Base-by-base conservation (phyloP, 2,329 filamentous ascomycete genomes). In the Monilinia vaccinii-corymbosi region DNA sequence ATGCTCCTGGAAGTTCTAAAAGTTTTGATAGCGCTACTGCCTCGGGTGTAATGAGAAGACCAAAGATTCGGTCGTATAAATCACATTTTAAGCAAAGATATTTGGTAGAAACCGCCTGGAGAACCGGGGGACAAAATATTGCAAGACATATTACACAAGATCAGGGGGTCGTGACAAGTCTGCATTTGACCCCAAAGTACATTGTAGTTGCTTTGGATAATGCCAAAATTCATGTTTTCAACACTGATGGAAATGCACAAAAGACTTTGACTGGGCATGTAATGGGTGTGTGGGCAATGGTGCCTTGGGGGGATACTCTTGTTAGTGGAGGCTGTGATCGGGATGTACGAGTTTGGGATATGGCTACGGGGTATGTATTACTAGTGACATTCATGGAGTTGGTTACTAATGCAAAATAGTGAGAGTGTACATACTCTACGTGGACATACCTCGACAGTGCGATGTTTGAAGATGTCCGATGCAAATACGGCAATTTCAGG, bases 241-340 rank as follows among this genome's bases (percentile, higher is more conserved):
- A 97, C 72, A 92, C 91, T 0, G 85, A 94, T 66, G 94, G 94
- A 38, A 86, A 91, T 67, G 85, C 91, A 65, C 86, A 96, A 68
- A 90, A 91, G 72, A 96, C 91, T 2, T 77, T 99, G 32, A 88
- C 94, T 71, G 94, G 94, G 13, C 94, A 99, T 76, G 89, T 97
- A 48, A 99, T 99, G 94, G 94, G 94, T 45, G 94, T 99, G 23
- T 99, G 94, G 94, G 94, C 94, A 52, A 97, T 99, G 93, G 91
- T 99, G 28, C 94, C 94, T 8, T 97, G 92, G 89, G 93, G 90
- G 62, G 93, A 99, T 72, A 88, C 90, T 57, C 80, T 99, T 63
- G 94, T 99, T 62, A 97, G 91, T 69, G 94, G 94, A 68, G 94
- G 94, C 7, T 99, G 94, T 72, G 94, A 99, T 76, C 84, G 94